phyloP scores from a whole-genome alignment of 106 monocot genomes.

The Cymbidium sinense region DNA sequence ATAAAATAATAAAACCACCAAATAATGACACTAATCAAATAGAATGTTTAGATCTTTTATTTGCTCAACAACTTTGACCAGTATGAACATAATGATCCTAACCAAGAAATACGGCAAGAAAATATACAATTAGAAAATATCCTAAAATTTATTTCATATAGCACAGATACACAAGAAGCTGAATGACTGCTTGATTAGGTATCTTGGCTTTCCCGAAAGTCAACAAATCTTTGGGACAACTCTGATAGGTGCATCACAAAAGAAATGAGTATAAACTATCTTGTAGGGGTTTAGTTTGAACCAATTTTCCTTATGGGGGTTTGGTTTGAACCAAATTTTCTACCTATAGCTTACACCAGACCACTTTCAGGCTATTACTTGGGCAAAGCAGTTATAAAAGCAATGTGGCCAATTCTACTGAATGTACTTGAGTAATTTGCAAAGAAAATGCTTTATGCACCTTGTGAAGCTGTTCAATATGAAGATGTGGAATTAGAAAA shows the following conservation, averaged over 20 bases:
- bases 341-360: neutral
- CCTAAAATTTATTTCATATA: too few relatives aligned
- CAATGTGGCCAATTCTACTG: neutral
- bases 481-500: constrained; percentile 2
- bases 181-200: neutral
- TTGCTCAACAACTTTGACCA: too few relatives aligned
- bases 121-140: too few relatives aligned
- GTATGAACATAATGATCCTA: too few relatives aligned
- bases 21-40: too few relatives aligned
- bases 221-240: neutral
- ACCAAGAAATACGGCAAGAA: too few relatives aligned
- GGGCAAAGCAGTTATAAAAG: neutral
- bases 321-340: neutral
- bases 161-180: too few relatives aligned
- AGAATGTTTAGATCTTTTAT: too few relatives aligned
- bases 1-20: too few relatives aligned
- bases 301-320: neutral
- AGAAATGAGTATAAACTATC: neutral
- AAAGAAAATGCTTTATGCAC: neutral
- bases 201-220: neutral
- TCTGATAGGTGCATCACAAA: neutral
- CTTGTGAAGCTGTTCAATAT: neutral
- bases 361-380: neutral
- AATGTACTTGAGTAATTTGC: neutral
- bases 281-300: too few relatives aligned